phyloP scores from a whole-genome alignment of 768 basidiomycete genomes.

The Trichaptum fuscoviolaceum region DNA sequence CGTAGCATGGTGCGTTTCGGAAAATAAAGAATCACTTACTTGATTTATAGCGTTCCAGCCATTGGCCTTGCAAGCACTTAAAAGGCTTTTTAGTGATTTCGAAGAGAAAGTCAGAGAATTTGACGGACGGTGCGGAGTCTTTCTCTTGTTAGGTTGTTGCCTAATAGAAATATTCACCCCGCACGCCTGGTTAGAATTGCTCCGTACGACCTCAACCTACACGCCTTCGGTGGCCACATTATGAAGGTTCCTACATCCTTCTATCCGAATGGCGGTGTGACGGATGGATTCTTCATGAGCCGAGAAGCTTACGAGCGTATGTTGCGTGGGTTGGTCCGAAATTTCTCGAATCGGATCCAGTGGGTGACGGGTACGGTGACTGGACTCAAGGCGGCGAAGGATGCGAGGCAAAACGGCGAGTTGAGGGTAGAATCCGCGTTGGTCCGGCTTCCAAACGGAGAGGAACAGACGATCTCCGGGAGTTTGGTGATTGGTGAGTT shows the following conservation, averaged over 20 bases:
- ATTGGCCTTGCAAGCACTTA: slow-evolving; percentile 13
- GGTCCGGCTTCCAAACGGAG: not conserved
- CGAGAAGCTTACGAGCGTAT: not conserved
- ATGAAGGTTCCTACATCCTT: not conserved
- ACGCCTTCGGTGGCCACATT: not conserved
- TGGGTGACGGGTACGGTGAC: slow-evolving; percentile 25
- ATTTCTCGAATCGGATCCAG: slow-evolving; percentile 11
- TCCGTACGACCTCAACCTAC: not conserved
- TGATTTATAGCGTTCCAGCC: slow-evolving; percentile 13
- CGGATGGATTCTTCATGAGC: not conserved
- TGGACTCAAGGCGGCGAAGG: slow-evolving; percentile 14
- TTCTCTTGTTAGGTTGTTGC: not conserved
- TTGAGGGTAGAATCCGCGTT: not conserved
- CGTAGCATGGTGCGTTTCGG: not conserved
- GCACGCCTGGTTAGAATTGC: not conserved
- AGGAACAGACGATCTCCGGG: slow-evolving; percentile 2
- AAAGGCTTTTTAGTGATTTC: slow-evolving; percentile 15
- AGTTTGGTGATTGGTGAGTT: slow-evolving; percentile 20
- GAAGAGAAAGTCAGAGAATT: not conserved
- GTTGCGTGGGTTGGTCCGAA: not conserved
- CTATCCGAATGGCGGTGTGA: not conserved
- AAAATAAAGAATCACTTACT: not conserved
- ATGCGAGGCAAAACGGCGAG: not conserved
- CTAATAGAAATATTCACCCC: not conserved
- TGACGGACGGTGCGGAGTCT: not conserved